Evolutionary conservation across 208 protist genomes (phyloP).

Genomic region (Leishmania tropica): DNA sequence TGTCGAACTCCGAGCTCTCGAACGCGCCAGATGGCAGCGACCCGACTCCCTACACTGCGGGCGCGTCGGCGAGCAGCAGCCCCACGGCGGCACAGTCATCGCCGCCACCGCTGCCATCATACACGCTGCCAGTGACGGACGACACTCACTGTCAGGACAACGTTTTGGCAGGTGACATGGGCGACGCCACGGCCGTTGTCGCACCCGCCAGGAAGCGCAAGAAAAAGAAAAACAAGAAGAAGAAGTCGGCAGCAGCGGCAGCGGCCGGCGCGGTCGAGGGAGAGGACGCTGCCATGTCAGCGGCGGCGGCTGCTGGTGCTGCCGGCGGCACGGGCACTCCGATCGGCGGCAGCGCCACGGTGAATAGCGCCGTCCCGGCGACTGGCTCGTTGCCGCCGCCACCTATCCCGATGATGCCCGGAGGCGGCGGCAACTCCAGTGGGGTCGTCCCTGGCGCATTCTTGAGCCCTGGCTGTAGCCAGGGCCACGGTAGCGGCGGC

Average conservation of each 20-base stretch:
- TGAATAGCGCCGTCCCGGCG: neutral
- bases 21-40: neutral
- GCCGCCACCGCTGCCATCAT: neutral
- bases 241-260: constrained; percentile 13
- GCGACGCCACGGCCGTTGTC: neutral
- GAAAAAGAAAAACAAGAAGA: constrained; percentile 37
- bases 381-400: neutral
- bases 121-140: neutral
- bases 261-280: neutral
- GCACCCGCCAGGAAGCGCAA: constrained; percentile 31
- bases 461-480: neutral
- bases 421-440: neutral
- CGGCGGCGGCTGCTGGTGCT: neutral
- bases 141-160: neutral
- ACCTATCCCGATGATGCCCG: constrained; percentile 2
- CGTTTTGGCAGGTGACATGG: neutral
- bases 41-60: neutral
- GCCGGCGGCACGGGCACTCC: neutral
- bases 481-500: neutral
- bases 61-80: neutral
- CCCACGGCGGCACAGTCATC: neutral
- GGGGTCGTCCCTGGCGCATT: neutral
- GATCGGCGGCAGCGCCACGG: neutral
- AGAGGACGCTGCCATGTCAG: neutral
- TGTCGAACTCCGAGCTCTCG: neutral